phyloP scores from a whole-genome alignment of 441 rosid species.

The Populus trichocarpa region DNA sequence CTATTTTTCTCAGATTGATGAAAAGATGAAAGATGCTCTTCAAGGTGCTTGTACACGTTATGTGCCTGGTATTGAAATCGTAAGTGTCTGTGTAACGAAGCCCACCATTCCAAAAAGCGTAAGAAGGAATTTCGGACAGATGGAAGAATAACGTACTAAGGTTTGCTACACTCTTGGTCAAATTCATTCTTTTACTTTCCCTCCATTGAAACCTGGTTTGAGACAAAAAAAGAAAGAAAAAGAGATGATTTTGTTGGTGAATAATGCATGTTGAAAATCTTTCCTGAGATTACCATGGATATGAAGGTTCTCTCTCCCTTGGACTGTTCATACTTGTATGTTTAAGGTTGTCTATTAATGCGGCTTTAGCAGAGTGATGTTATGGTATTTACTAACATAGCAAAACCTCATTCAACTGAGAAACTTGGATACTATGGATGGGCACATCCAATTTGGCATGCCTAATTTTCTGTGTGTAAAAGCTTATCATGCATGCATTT shows the following conservation, averaged over 20 bases:
- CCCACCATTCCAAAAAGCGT: slow-evolving; percentile 75
- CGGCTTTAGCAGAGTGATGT: background rate
- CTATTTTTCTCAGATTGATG: slow-evolving; percentile 60
- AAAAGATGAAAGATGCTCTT: slow-evolving; percentile 95
- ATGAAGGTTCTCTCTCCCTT: background rate
- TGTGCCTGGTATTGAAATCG: slow-evolving; percentile 88
- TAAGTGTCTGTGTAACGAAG: slow-evolving; percentile 85
- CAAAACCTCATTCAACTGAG: background rate
- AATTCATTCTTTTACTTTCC: background rate
- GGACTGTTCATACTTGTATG: background rate
- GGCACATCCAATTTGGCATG: background rate
- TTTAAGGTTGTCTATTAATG: background rate
- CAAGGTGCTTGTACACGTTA: slow-evolving; percentile 82
- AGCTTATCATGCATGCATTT: background rate
- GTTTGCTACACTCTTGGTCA: slow-evolving; percentile 21
- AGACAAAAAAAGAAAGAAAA: background rate
- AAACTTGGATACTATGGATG: background rate
- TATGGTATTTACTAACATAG: background rate
- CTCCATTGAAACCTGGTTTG: background rate
- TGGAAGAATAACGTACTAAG: slow-evolving; percentile 96
- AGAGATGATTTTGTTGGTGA: slow-evolving; percentile 1
- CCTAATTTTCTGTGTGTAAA: background rate
- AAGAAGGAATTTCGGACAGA: slow-evolving; percentile 82
- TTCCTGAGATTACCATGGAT: background rate
- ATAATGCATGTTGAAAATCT: background rate